Conservation (phyloP, 2,329 filamentous ascomycete species). For the Phialocephala subalpina region DNA sequence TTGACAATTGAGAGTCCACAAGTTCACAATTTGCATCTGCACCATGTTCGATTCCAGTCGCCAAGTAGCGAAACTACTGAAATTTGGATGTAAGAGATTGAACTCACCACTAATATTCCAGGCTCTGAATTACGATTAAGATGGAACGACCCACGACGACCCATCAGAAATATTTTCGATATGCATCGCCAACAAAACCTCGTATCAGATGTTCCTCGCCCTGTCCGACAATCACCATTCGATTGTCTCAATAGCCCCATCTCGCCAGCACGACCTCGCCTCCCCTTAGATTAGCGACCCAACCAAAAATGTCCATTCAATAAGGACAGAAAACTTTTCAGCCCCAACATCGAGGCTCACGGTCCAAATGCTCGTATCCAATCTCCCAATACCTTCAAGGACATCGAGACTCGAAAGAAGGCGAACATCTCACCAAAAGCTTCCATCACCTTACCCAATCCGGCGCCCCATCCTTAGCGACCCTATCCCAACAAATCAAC, state of each 20-base stretch:
- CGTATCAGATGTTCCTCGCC: background rate
- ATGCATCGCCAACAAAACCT: background rate
- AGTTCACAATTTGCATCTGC: no score
- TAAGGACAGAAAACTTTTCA: no score
- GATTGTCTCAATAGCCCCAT: background rate
- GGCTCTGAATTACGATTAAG: background rate
- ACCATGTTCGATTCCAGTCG: no score
- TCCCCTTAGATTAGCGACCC: slow-evolving; percentile 14
- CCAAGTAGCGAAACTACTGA: no score
- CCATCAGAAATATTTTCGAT: background rate
- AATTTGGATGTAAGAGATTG: no score
- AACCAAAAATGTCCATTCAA: slow-evolving; percentile 3
- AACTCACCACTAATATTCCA: background rate
- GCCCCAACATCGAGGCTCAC: no score
- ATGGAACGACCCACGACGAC: background rate
- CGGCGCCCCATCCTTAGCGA: slow-evolving; percentile 11
- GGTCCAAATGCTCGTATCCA: no score
- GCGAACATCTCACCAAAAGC: background rate
- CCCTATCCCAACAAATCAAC: background rate
- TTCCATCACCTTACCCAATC: background rate
- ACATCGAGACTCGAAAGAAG: background rate
- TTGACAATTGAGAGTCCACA: no score
- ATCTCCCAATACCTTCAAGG: background rate
- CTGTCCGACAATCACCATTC: background rate
- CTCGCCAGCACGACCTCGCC: slow-evolving; percentile 7